Conservation (phyloP, 1,139 yeast species). For the Geotrichum siamense region DNA sequence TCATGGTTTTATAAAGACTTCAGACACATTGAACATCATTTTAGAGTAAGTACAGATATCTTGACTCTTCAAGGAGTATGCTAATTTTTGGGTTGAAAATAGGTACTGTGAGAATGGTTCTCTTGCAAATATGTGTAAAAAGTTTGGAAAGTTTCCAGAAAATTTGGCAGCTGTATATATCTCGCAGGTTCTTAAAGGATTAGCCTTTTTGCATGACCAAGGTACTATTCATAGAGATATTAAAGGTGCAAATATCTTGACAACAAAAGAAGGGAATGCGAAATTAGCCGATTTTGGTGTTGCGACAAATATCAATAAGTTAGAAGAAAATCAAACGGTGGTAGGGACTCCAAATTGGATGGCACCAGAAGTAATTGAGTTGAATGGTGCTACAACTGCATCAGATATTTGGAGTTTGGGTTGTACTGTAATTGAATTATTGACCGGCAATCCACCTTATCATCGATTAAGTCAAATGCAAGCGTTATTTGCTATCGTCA, state of each 20-base stretch:
- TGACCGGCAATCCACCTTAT: conserved; percentile 86
- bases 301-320: conserved; percentile 43
- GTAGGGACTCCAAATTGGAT: conserved; percentile 80
- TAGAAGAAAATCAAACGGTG: conserved; percentile 27
- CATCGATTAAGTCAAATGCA: conserved; percentile 77
- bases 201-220: conserved; percentile 58
- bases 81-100: conserved; percentile 15
- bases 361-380: conserved; percentile 76
- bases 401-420: conserved; percentile 80
- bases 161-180: conserved; percentile 52
- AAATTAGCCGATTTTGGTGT: conserved; percentile 79
- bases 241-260: conserved; percentile 67
- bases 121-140: conserved; percentile 57
- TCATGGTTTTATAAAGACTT: conserved; percentile 75
- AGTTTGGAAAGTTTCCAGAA: conserved; percentile 51
- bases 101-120: conserved; percentile 81
- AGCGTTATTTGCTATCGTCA: conserved; percentile 86
- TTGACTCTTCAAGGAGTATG: not conserved
- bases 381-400: conserved; percentile 81
- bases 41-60: conserved; percentile 41
- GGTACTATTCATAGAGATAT: conserved; percentile 75
- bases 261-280: conserved; percentile 52
- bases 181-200: conserved; percentile 66
- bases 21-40: conserved; percentile 60
- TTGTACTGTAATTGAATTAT: conserved; percentile 80